phyloP scores from a whole-genome alignment of 768 basidiomycete species.

The Termitomyces sp. region DNA sequence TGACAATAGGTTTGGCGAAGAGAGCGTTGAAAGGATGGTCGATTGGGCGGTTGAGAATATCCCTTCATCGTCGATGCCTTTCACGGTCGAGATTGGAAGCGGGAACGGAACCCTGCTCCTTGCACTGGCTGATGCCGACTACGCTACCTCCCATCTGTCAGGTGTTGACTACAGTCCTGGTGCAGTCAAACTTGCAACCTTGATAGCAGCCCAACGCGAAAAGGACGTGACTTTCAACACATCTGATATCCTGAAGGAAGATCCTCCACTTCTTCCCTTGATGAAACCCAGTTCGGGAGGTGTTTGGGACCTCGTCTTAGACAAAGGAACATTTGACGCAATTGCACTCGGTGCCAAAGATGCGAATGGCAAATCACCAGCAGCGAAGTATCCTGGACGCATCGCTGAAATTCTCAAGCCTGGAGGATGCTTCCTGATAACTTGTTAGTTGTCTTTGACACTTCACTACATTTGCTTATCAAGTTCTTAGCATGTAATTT shows the following conservation, averaged over 20 bases:
- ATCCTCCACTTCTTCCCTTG: conserved; percentile 31
- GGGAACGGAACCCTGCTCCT: conserved; percentile 79
- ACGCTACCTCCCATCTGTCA: conserved; percentile 40
- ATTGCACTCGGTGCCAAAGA: conserved; percentile 69
- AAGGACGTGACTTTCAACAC: conserved; percentile 45
- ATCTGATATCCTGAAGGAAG: conserved; percentile 62
- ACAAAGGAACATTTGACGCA: conserved; percentile 89
- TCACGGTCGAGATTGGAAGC: conserved; percentile 70
- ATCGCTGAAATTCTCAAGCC: conserved; percentile 54
- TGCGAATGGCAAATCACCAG: conserved; percentile 44
- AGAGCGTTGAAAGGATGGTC: conserved; percentile 75
- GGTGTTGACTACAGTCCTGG: conserved; percentile 79
- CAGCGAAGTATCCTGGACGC: conserved; percentile 53
- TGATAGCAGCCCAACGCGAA: conserved; percentile 46
- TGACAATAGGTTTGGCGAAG: conserved; percentile 66
- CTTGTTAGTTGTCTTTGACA: conserved; percentile 47
- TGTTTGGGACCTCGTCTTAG: conserved; percentile 70
- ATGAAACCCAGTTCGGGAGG: conserved; percentile 17
- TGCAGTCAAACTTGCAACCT: conserved; percentile 58
- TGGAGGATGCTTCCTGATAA: conserved; percentile 71
- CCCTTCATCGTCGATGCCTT: conserved; percentile 40
- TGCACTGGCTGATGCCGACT: conserved; percentile 64
- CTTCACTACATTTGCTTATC: neutral
- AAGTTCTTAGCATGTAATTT: conserved; percentile 67
- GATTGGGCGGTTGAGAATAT: conserved; percentile 59